A percentile compares a stretch with the other conserved stretches of the same genome.
Conservation (phyloP, 495 filamentous ascomycete species). For the Podospora didyma region DNA sequence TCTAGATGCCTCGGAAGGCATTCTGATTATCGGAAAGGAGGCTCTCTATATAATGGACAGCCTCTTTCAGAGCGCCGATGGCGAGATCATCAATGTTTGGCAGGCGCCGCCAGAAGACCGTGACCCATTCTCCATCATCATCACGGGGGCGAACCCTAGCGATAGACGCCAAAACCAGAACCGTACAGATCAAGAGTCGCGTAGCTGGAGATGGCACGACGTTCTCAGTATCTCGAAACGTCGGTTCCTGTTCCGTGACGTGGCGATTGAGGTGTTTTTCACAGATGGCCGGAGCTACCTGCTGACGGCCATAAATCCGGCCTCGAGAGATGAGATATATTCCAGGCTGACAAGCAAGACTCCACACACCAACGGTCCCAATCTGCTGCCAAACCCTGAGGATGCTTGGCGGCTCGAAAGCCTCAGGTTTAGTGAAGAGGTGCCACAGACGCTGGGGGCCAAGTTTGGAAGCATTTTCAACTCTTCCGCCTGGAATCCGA, state of each 20-base stretch:
- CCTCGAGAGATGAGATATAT: constrained; percentile 73
- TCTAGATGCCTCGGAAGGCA: constrained; percentile 84
- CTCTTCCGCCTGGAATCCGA: constrained; percentile 65
- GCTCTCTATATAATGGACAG: constrained; percentile 91
- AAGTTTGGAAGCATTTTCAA: constrained; percentile 96
- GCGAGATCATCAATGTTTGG: constrained; percentile 93
- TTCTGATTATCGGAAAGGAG: constrained; percentile 89
- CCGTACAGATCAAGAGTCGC: constrained; percentile 66
- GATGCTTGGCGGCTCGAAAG: constrained; percentile 88
- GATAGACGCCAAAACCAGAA: constrained; percentile 50
- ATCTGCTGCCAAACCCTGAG: constrained; percentile 50
- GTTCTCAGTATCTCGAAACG: constrained; percentile 96
- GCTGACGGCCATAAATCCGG: constrained; percentile 70
- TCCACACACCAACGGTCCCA: constrained; percentile 61
- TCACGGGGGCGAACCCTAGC: constrained; percentile 69
- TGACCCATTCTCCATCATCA: constrained; percentile 91
- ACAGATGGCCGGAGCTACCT: constrained; percentile 94
- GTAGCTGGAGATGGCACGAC: constrained; percentile 92
- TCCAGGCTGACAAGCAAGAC: constrained; percentile 69
- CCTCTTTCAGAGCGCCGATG: constrained; percentile 89
- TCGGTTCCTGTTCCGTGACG: constrained; percentile 91
- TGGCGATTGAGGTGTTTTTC: constrained; percentile 94
- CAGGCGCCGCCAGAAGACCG: constrained; percentile 90
- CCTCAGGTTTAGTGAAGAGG: constrained; percentile 75
- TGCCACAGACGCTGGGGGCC: constrained; percentile 76